Evolutionary conservation across 208 protist genomes (phyloP).

Genomic region (Crithidia bombi): DNA sequence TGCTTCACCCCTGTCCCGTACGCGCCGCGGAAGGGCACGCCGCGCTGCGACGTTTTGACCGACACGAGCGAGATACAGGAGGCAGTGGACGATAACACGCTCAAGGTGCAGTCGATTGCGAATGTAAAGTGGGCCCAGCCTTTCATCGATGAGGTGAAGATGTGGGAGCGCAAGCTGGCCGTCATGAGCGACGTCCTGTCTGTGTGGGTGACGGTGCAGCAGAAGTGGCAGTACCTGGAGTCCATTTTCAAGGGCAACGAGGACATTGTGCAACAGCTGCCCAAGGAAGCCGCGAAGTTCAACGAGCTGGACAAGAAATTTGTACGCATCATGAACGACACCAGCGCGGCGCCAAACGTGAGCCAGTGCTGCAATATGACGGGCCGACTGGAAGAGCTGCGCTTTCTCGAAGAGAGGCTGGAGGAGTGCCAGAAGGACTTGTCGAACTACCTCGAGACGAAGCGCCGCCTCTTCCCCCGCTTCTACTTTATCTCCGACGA

Average conservation of each 20-base stretch:
- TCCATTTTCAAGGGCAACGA: constrained; percentile 99
- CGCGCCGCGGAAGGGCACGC: constrained; percentile 86
- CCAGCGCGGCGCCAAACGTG: constrained; percentile 92
- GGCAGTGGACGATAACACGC: constrained; percentile 98
- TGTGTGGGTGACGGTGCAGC: constrained; percentile 98
- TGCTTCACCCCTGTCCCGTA: constrained; percentile 92
- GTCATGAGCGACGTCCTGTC: constrained; percentile 97
- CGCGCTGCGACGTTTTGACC: constrained; percentile 93
- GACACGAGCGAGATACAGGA: constrained; percentile 96
- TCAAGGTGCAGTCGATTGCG: constrained; percentile 97
- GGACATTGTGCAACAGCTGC: constrained; percentile 98
- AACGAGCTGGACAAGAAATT: constrained; percentile 97
- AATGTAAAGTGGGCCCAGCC: constrained; percentile 97
- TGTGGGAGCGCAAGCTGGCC: constrained; percentile 97
- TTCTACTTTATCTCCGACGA: constrained; percentile 99
- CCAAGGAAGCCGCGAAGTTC: constrained; percentile 98
- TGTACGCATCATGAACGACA: constrained; percentile 97
- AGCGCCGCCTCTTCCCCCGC: constrained; percentile 97
- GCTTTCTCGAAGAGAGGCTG: constrained; percentile 92
- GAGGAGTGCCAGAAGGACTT: constrained; percentile 98
- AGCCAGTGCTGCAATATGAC: constrained; percentile 92
- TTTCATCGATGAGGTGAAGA: constrained; percentile 95
- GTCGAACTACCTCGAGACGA: constrained; percentile 98
- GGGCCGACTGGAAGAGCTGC: constrained; percentile 94
- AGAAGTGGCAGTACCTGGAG: constrained; percentile 99